phyloP scores from a whole-genome alignment of 139 green algal genomes.

The Marvania coccoides region DNA sequence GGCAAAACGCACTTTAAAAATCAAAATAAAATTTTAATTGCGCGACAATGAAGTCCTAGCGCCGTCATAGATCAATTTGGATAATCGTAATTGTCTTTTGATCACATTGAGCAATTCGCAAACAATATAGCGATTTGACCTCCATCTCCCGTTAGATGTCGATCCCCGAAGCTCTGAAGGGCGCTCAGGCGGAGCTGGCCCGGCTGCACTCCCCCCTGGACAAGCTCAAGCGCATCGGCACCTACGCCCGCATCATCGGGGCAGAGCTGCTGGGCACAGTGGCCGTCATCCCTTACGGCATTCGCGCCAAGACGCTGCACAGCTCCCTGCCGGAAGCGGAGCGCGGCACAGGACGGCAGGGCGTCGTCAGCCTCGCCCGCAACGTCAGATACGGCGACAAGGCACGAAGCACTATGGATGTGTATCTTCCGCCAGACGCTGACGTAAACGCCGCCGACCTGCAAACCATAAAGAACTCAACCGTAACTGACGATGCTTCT shows the following conservation, averaged over 20 bases:
- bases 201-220: neutral
- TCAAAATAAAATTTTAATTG: too few species aligned
- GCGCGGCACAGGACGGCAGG: neutral
- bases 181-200: conserved; percentile 14
- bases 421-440: conserved; percentile 46
- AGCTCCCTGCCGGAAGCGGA: conserved; percentile 23
- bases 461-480: neutral
- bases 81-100: too few species aligned
- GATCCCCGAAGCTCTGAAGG: conserved; percentile 16
- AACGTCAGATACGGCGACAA: conserved; percentile 43
- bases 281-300: conserved; percentile 34
- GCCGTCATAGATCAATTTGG: too few species aligned
- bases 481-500: neutral
- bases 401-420: conserved; percentile 47
- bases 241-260: conserved; percentile 31
- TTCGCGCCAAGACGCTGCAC: conserved; percentile 27
- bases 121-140: too few species aligned
- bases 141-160: conserved; percentile 18
- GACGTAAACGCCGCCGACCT: neutral
- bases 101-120: too few species aligned
- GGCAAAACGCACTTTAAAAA: too few species aligned
- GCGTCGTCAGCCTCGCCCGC: conserved; percentile 11
- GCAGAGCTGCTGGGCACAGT: conserved; percentile 36
- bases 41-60: too few species aligned
- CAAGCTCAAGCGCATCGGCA: neutral